Evolutionary conservation across 768 basidiomycete species (phyloP).

Genomic region (Kwoniella heveanensis): DNA sequence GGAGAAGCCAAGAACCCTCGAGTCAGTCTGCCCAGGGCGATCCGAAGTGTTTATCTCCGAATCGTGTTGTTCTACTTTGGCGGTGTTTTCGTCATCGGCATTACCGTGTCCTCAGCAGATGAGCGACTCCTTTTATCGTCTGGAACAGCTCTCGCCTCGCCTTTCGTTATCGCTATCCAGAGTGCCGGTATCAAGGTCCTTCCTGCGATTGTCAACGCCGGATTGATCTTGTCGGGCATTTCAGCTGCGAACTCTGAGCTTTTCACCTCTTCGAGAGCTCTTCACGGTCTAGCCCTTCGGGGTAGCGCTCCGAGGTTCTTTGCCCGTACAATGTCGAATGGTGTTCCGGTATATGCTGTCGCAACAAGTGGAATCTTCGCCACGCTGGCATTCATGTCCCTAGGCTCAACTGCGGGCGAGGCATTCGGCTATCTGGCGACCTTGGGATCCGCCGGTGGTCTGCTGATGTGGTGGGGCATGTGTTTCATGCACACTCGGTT

Average conservation of each 20-base stretch:
- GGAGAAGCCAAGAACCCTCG: constrained; percentile 75
- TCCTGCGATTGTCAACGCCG: constrained; percentile 37
- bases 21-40: constrained; percentile 67
- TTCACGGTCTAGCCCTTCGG: constrained; percentile 1
- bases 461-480: constrained; percentile 81
- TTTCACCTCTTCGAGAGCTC: constrained; percentile 4
- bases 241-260: constrained; percentile 10
- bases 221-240: constrained; percentile 1
- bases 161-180: constrained; percentile 78
- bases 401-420: constrained; percentile 65
- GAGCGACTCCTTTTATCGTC: background rate
- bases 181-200: constrained; percentile 68
- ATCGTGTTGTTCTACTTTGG: constrained; percentile 67
- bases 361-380: background rate
- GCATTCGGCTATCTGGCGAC: constrained; percentile 78
- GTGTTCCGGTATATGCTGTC: background rate
- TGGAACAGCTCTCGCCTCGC: constrained; percentile 67
- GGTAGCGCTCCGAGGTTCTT: constrained; percentile 14
- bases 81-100: constrained; percentile 73
- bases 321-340: background rate
- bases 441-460: constrained; percentile 62
- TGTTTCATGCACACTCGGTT: constrained; percentile 77
- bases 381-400: constrained; percentile 71
- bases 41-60: constrained; percentile 69
- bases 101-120: constrained; percentile 65